Evolutionary conservation across 2,329 filamentous ascomycete species (phyloP).

Genomic region (Thielaviopsis punctulata): DNA sequence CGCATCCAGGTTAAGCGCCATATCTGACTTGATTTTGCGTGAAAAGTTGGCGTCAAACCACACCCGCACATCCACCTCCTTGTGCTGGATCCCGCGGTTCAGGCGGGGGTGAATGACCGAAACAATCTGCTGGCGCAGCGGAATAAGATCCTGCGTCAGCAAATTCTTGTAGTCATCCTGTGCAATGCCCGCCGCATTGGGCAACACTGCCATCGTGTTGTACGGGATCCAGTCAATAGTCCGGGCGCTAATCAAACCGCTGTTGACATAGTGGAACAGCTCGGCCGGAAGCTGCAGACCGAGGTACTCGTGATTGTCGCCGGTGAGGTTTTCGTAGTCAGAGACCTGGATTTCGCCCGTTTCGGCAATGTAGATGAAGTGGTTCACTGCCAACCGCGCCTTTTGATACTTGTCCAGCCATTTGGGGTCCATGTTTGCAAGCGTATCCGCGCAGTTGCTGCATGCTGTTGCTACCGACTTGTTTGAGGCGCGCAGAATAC

Average conservation of each 20-base stretch:
- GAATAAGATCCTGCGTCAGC: conserved; percentile 55
- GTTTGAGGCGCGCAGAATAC: conserved; percentile 52
- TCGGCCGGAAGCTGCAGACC: conserved; percentile 82
- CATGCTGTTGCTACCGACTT: conserved; percentile 58
- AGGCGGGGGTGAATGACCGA: conserved; percentile 63
- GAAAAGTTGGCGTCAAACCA: conserved; percentile 67
- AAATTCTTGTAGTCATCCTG: conserved; percentile 68
- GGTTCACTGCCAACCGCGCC: conserved; percentile 68
- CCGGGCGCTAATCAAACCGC: conserved; percentile 61
- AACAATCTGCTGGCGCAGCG: conserved; percentile 59
- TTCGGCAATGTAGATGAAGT: conserved; percentile 66
- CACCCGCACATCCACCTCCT: conserved; percentile 56
- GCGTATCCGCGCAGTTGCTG: conserved; percentile 61
- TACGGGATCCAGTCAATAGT: conserved; percentile 71
- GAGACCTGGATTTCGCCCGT: conserved; percentile 64
- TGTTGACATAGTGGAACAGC: conserved; percentile 76
- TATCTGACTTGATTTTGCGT: conserved; percentile 33
- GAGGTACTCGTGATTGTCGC: conserved; percentile 76
- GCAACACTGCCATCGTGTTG: conserved; percentile 57
- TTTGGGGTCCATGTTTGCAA: conserved; percentile 49
- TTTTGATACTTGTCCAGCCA: conserved; percentile 81
- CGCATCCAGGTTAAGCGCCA: conserved; percentile 2
- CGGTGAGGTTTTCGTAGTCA: conserved; percentile 55
- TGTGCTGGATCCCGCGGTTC: conserved; percentile 68
- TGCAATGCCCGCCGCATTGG: conserved; percentile 72